Percentiles rank a stretch among this genome's conserved stretches.
Conservation (phyloP, 2,329 filamentous ascomycete genomes). For the Exophiala mesophila region DNA sequence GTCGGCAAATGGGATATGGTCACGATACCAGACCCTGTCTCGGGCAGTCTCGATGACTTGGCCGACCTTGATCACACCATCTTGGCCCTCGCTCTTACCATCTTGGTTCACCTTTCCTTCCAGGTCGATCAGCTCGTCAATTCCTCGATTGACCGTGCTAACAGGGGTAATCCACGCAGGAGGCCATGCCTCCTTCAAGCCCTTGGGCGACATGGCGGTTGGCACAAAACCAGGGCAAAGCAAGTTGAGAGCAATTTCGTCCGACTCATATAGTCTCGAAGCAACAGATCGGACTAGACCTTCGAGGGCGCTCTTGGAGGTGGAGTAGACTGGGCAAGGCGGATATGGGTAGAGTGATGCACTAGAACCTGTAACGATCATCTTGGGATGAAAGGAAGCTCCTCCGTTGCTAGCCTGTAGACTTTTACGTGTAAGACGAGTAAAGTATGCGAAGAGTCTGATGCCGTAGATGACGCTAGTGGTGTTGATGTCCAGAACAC, state of each 20-base stretch:
- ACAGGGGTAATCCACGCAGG: not conserved
- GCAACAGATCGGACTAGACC: too few relatives aligned
- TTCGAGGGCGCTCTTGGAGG: too few relatives aligned
- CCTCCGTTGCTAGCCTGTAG: too few relatives aligned
- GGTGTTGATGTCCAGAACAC: not conserved
- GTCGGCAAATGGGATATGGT: not conserved
- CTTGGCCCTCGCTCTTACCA: conserved; percentile 1
- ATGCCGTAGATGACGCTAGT: not conserved
- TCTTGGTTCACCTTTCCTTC: not conserved
- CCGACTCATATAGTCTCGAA: not conserved
- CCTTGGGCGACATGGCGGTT: not conserved
- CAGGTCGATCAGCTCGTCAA: conserved; percentile 1
- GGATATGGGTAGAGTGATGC: conserved; percentile 40
- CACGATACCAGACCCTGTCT: not conserved
- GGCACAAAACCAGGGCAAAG: not conserved
- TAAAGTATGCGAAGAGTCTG: not conserved
- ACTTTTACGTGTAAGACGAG: not conserved
- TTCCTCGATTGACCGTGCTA: not conserved
- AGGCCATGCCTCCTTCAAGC: conserved; percentile 2
- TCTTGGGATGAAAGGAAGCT: conserved; percentile 27
- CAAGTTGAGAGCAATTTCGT: conserved; percentile 2
- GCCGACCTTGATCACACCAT: conserved; percentile 1
- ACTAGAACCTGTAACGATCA: conserved; percentile 43
- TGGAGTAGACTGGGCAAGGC: too few relatives aligned
- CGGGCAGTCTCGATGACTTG: not conserved